phyloP scores from a whole-genome alignment of 2,329 filamentous ascomycete genomes.

The Grosmannia clavigera region DNA sequence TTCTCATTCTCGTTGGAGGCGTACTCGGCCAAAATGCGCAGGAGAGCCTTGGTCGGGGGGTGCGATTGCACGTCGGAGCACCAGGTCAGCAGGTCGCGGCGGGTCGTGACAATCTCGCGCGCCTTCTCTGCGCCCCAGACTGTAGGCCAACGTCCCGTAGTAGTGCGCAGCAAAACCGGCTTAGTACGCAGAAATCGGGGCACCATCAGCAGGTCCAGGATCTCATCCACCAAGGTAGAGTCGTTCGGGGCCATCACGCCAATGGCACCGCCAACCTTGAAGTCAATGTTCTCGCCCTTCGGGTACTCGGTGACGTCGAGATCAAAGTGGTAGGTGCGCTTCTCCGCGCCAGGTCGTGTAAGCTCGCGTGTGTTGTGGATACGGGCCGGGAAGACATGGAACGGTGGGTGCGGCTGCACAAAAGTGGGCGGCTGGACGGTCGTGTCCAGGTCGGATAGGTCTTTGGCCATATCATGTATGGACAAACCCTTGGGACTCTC shows the following conservation, averaged over 20 bases:
- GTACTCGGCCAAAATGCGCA: slow-evolving; percentile 77
- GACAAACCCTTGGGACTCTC: slow-evolving; percentile 14
- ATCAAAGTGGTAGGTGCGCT: slow-evolving; percentile 95
- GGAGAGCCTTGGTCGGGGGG: slow-evolving; percentile 75
- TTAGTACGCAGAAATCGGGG: slow-evolving; percentile 76
- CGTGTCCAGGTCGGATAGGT: slow-evolving; percentile 34
- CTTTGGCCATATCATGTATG: slow-evolving; percentile 21
- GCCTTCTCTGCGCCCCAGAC: slow-evolving; percentile 91
- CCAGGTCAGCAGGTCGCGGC: slow-evolving; percentile 88
- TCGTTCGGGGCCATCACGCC: slow-evolving; percentile 87
- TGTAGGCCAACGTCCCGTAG: slow-evolving; percentile 81
- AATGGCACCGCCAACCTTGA: slow-evolving; percentile 92
- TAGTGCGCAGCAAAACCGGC: slow-evolving; percentile 67
- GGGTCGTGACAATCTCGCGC: slow-evolving; percentile 77
- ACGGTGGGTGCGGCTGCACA: slow-evolving; percentile 89
- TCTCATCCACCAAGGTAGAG: slow-evolving; percentile 60
- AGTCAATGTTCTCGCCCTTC: slow-evolving; percentile 71
- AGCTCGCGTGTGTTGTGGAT: slow-evolving; percentile 76
- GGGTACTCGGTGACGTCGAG: slow-evolving; percentile 91
- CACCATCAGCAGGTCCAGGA: slow-evolving; percentile 71
- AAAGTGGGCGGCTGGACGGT: slow-evolving; percentile 68
- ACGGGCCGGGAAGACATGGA: slow-evolving; percentile 81
- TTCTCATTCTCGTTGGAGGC: slow-evolving; percentile 70
- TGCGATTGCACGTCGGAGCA: slow-evolving; percentile 89
- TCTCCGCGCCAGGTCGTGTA: slow-evolving; percentile 80